Percentiles rank a stretch among this genome's conserved stretches.
Conservation (phyloP, 2,329 filamentous ascomycete genomes). For the Byssochlamys sp. region DNA sequence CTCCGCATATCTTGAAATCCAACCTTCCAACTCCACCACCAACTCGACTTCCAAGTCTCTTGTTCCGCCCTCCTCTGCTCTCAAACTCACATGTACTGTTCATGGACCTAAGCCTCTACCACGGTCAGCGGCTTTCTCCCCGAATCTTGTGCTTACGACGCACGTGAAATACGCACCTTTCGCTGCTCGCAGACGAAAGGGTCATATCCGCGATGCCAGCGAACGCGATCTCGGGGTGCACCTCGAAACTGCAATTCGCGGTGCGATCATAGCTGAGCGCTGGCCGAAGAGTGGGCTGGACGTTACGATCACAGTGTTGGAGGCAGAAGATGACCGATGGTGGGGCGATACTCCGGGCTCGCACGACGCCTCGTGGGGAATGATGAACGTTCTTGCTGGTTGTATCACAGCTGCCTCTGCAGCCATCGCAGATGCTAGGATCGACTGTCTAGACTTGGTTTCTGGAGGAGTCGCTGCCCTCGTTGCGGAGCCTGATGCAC, state of each 20-base stretch:
- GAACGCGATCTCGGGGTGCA: constrained; percentile 87
- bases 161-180: constrained; percentile 97
- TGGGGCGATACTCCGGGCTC: constrained; percentile 47
- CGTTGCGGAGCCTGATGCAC: constrained; percentile 37
- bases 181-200: constrained; percentile 68
- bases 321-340: constrained; percentile 76
- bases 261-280: constrained; percentile 80
- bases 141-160: constrained; percentile 81
- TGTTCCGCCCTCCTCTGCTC: constrained; percentile 51
- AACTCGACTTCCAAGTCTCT: constrained; percentile 36
- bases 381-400: constrained; percentile 82
- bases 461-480: constrained; percentile 81
- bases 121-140: constrained; percentile 80
- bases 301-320: constrained; percentile 81
- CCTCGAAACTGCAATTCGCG: constrained; percentile 78
- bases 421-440: constrained; percentile 85
- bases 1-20: constrained; percentile 58
- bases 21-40: constrained; percentile 43
- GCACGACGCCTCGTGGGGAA: constrained; percentile 62
- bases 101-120: constrained; percentile 87
- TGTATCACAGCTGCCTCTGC: constrained; percentile 91
- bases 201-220: constrained; percentile 73
- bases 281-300: constrained; percentile 99
- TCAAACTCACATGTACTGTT: constrained; percentile 87
- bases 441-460: constrained; percentile 87